Evolutionary conservation across 228 moss, liverwort and hornwort species (phyloP).

Genomic region (Sphagnum magellanicum): DNA sequence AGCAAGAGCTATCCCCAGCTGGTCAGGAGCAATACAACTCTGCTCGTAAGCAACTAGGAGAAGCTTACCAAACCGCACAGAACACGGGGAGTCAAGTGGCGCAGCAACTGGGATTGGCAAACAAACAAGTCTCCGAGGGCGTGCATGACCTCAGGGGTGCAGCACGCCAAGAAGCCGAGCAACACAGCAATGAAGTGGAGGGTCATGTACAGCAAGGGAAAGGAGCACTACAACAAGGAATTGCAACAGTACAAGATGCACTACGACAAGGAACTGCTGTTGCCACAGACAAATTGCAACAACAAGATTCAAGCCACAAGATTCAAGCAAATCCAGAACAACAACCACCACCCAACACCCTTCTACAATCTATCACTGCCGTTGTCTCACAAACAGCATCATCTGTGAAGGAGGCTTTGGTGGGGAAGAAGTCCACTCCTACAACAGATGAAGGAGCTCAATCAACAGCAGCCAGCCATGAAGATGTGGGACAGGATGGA

Average conservation of each 20-base stretch:
- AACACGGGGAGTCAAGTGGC: slow-evolving; percentile 21
- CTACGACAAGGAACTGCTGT: slow-evolving; percentile 21
- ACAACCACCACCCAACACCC: no score
- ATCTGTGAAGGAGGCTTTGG: slow-evolving; percentile 30
- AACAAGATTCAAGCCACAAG: not conserved
- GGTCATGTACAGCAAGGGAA: slow-evolving; percentile 13
- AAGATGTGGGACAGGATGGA: no score
- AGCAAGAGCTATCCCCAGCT: slow-evolving; percentile 9
- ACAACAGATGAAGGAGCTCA: no score
- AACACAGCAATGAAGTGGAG: slow-evolving; percentile 10
- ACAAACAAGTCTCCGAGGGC: slow-evolving; percentile 9
- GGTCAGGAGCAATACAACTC: slow-evolving; percentile 16
- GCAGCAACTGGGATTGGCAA: slow-evolving; percentile 6
- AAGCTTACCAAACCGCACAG: slow-evolving; percentile 20
- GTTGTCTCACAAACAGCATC: slow-evolving; percentile 23
- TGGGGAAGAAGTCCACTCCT: slow-evolving; percentile 6
- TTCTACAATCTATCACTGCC: slow-evolving; percentile 28
- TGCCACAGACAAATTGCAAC: slow-evolving; percentile 28
- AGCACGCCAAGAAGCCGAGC: slow-evolving; percentile 23
- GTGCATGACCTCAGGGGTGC: slow-evolving; percentile 12
- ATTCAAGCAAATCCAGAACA: no score
- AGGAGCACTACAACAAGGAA: slow-evolving; percentile 28
- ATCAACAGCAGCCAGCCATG: no score
- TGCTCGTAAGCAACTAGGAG: slow-evolving; percentile 22
- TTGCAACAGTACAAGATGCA: slow-evolving; percentile 29